These are phyloP conservation scores for Phylloporus arenicola DNA, from an alignment of 768 basidiomycete genomes.

Conservation along the genomic window DNA sequence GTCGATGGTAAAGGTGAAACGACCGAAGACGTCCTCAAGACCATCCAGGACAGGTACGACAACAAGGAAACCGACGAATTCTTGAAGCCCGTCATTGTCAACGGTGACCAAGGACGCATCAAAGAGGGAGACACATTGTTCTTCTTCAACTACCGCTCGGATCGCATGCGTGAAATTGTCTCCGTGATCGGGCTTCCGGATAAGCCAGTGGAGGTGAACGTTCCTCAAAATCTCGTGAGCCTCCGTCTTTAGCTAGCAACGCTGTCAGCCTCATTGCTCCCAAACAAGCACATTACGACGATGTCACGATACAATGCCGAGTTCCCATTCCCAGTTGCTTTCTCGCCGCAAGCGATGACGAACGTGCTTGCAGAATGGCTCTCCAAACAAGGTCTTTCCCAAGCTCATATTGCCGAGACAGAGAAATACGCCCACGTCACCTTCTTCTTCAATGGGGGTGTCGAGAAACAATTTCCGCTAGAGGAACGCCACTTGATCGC, in stretches of 20 bases:
- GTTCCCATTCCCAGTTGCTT: constrained; percentile 85
- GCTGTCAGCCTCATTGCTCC: not conserved
- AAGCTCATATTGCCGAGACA: constrained; percentile 94
- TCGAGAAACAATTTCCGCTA: constrained; percentile 82
- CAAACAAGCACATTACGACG: constrained; percentile 69
- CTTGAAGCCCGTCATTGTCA: constrained; percentile 88
- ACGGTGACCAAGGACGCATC: constrained; percentile 72
- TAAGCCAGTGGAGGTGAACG: constrained; percentile 76
- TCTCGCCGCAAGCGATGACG: constrained; percentile 91
- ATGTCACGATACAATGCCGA: constrained; percentile 93
- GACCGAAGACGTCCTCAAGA: constrained; percentile 52
- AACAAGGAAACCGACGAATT: constrained; percentile 93
- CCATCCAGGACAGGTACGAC: constrained; percentile 68
- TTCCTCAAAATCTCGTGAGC: constrained; percentile 77
- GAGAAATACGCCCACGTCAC: constrained; percentile 98
- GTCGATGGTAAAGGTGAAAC: constrained; percentile 64
- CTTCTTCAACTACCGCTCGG: constrained; percentile 97
- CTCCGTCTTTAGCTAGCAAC: too few species aligned
- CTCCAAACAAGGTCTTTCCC: constrained; percentile 68
- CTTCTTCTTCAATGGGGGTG: constrained; percentile 97
- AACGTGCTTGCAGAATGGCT: constrained; percentile 95
- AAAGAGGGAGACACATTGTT: constrained; percentile 88
- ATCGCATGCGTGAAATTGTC: constrained; percentile 91
- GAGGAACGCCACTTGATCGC: constrained; percentile 87
- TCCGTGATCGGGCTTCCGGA: constrained; percentile 74